These are phyloP conservation scores for Termitomyces sp. DNA, from an alignment of 768 basidiomycete genomes.

Conservation along the genomic window DNA sequence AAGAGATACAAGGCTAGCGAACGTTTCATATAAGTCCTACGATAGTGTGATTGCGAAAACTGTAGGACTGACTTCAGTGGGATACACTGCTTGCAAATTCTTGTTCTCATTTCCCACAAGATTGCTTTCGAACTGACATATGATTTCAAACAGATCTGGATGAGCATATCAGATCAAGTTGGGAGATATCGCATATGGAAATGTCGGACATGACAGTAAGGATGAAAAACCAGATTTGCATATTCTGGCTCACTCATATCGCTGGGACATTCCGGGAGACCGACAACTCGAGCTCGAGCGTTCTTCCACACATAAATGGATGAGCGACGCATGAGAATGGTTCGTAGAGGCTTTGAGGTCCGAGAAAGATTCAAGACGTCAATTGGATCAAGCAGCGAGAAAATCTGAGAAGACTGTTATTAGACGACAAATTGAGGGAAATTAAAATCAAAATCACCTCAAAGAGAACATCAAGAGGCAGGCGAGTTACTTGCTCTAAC, in stretches of 20 bases:
- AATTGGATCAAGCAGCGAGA: conserved; percentile 11
- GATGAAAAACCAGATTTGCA: conserved; percentile 16
- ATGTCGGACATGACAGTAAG: conserved; percentile 15
- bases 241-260: conserved; percentile 23
- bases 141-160: conserved; percentile 8
- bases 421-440: not conserved
- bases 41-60: too few species aligned
- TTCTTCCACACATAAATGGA: conserved; percentile 18
- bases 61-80: conserved; percentile 7
- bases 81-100: conserved; percentile 14
- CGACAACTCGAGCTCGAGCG: conserved; percentile 11
- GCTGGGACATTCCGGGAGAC: conserved; percentile 19
- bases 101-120: conserved; percentile 11
- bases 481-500: conserved; percentile 16
- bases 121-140: conserved; percentile 5
- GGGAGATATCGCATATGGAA: not conserved
- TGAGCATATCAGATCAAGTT: not conserved
- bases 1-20: not conserved
- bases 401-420: conserved; percentile 11
- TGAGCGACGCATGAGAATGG: conserved; percentile 11
- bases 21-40: not conserved
- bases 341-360: conserved; percentile 12
- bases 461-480: conserved; percentile 22
- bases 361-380: conserved; percentile 17
- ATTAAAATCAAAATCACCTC: not conserved